Evolutionary conservation across 228 moss, liverwort and hornwort species (phyloP), one percentile per base, ranked within the genome.

Genomic region (Sphagnum magellanicum): DNA sequence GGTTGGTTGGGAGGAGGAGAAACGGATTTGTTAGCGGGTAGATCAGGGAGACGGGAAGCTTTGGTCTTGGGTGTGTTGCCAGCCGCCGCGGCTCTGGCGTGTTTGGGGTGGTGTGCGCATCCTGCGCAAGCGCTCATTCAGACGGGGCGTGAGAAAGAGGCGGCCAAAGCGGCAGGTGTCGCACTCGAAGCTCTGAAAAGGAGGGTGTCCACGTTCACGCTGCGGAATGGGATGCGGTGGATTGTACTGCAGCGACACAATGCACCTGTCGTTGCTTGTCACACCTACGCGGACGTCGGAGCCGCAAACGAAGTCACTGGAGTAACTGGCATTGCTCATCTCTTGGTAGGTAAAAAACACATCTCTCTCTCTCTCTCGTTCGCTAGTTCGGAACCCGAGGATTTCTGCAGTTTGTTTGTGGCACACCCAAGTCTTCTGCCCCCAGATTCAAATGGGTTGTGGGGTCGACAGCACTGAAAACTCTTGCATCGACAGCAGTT

Each of bases 211-310:
- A 76, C 74, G 50, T 79, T 79, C 64, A 72, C 67, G 5, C 53
- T 79, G 75, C 67, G 16, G 4, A 79, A 79, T 63, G 79, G 79
- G 61, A 79, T 79, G 79, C 71, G 66, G 60, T 79, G 79, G 79
- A 51, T 79, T 71, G 79, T 79, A 62, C 75, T 79, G 7, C 74
- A 79, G 68, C 62, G 79, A 53, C 79, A 79, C 59, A 73, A 75
- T 70, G 79, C 79, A 10, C 79, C 79, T 4, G 75, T 79, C 16
- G 63, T 79, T 10, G 71, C 79, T 0, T 79, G 79, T 55, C 79
- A 79, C 69, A 79, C 79, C 4, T 75, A 79, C 15, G 79, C 79
- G 5, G 68, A 72, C 70, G 79, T 79, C 32, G 79, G 79, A 53
- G 79, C 79, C 61, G 74, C 79, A 6, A 66, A 74, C 17, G 79